Evolutionary conservation across 371 early-diverging fungal genomes (phyloP).

Genomic region (Syncephalastrum monosporum): DNA sequence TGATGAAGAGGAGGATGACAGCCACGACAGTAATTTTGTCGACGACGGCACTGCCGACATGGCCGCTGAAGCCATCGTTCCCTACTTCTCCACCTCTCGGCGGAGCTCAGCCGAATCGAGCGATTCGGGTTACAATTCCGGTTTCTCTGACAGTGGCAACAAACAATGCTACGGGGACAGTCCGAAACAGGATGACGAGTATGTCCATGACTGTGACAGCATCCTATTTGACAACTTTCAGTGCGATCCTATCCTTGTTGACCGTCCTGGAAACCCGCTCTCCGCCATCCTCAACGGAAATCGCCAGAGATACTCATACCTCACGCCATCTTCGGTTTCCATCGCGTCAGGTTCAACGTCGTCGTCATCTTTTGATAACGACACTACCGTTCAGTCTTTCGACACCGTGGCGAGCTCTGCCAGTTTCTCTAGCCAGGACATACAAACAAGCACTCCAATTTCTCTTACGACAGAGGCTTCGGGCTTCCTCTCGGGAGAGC

Average conservation of each 20-base stretch:
- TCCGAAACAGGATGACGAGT: slow-evolving; percentile 6
- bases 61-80: slow-evolving; percentile 3
- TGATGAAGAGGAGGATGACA: slow-evolving; percentile 1
- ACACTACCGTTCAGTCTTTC: slow-evolving; percentile 1
- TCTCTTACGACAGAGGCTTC: too few relatives aligned
- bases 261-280: slow-evolving; percentile 21
- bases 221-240: too few relatives aligned
- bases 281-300: slow-evolving; percentile 19
- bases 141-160: slow-evolving; percentile 12
- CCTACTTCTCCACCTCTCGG: slow-evolving; percentile 10
- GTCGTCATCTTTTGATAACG: slow-evolving; percentile 11
- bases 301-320: slow-evolving; percentile 8
- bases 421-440: background rate
- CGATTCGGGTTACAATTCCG: slow-evolving; percentile 20
- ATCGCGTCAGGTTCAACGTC: slow-evolving; percentile 5
- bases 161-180: background rate
- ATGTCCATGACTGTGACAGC: slow-evolving; percentile 1
- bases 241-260: slow-evolving; percentile 3
- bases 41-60: background rate
- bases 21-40: background rate
- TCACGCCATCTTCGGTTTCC: slow-evolving; percentile 11
- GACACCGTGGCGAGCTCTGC: background rate
- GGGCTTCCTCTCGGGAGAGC: slow-evolving; percentile 26
- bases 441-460: too few relatives aligned
- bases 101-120: slow-evolving; percentile 14